phyloP scores from a whole-genome alignment of 768 basidiomycete species.

The Lentinula aciculospora region DNA sequence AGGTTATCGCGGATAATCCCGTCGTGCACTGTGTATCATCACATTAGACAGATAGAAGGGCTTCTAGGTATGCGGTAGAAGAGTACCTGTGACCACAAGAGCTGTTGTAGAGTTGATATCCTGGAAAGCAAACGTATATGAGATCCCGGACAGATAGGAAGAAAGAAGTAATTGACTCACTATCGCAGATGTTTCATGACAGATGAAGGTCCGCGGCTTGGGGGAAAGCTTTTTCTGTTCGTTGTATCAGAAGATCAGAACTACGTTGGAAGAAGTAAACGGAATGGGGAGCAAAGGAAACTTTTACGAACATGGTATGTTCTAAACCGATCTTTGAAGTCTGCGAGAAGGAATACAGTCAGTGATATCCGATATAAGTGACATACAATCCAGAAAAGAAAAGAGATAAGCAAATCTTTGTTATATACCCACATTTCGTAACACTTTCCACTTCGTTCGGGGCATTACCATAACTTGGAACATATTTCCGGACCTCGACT shows the following conservation, averaged over 20 bases:
- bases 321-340: constrained; percentile 66
- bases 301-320: constrained; percentile 49
- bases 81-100: constrained; percentile 5
- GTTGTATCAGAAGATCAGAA: background rate
- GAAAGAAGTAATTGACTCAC: constrained; percentile 32
- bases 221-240: constrained; percentile 52
- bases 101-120: constrained; percentile 6
- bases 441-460: constrained; percentile 57
- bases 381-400: no score
- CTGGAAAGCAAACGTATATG: background rate
- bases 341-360: constrained; percentile 23
- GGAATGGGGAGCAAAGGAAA: background rate
- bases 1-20: constrained; percentile 6
- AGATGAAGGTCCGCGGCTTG: constrained; percentile 52
- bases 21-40: constrained; percentile 2
- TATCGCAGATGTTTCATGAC: constrained; percentile 67
- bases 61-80: background rate
- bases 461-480: constrained; percentile 54
- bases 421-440: constrained; percentile 48
- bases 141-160: background rate
- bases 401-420: background rate
- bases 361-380: no score
- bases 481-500: constrained; percentile 49
- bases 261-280: background rate
- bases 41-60: background rate